These are phyloP conservation scores for Tricholoma saponaceum DNA, from an alignment of 768 basidiomycete genomes.

Conservation along the genomic window DNA sequence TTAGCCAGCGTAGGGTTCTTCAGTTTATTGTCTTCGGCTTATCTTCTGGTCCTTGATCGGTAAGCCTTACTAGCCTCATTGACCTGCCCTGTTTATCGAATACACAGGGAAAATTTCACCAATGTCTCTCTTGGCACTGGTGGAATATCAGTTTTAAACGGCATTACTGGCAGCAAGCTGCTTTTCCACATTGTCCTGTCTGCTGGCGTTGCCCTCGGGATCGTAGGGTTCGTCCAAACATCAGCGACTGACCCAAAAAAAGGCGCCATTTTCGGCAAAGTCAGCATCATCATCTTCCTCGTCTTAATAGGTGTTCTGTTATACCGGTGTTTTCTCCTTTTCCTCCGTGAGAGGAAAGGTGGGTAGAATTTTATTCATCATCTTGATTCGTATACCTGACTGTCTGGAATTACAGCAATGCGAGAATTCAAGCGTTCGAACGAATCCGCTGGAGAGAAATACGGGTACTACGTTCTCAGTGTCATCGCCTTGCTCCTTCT, in stretches of 20 bases:
- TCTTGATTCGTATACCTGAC: not conserved
- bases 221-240: conserved; percentile 22
- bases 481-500: conserved; percentile 19
- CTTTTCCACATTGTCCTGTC: conserved; percentile 26
- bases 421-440: not conserved
- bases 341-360: conserved; percentile 17
- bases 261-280: conserved; percentile 25
- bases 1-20: conserved; percentile 31
- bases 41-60: conserved; percentile 30
- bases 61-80: conserved; percentile 2
- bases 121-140: conserved; percentile 6
- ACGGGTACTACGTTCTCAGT: conserved; percentile 16
- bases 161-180: conserved; percentile 24
- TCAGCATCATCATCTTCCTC: conserved; percentile 33
- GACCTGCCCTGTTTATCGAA: not conserved
- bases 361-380: not conserved
- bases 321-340: conserved; percentile 24
- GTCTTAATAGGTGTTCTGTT: conserved; percentile 30
- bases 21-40: conserved; percentile 28
- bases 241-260: conserved; percentile 11
- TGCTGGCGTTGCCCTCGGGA: conserved; percentile 30
- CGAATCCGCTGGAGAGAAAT: conserved; percentile 11
- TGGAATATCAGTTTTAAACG: conserved; percentile 11
- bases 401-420: not conserved
- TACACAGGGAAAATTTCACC: conserved; percentile 16